phyloP scores from a whole-genome alignment of 805 yeast species.

The Starmerella vaccinii region DNA sequence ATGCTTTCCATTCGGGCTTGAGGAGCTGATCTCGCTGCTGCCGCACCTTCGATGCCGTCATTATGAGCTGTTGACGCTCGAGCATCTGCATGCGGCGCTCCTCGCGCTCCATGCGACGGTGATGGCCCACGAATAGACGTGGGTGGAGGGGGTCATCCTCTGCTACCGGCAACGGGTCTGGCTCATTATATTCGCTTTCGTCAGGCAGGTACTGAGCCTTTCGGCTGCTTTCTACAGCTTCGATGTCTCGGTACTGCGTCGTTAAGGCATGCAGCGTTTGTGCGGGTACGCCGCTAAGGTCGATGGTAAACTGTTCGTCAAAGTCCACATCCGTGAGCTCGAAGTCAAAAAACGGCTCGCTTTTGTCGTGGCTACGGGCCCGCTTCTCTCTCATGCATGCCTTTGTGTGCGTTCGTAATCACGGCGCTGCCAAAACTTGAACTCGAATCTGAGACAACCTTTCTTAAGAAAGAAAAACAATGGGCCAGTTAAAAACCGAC shows the following conservation, averaged over 20 bases:
- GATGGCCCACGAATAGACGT: conserved; percentile 37
- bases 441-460: too few species aligned
- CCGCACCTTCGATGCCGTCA: conserved; percentile 45
- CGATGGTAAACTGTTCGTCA: conserved; percentile 6
- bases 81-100: conserved; percentile 50
- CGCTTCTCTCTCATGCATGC: conserved; percentile 25
- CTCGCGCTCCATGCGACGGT: conserved; percentile 51
- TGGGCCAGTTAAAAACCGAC: too few species aligned
- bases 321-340: conserved; percentile 18
- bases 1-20: conserved; percentile 40
- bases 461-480: too few species aligned
- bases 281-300: conserved; percentile 10
- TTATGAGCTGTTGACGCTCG: conserved; percentile 44
- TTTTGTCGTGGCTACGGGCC: conserved; percentile 14
- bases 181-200: neutral
- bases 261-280: conserved; percentile 1
- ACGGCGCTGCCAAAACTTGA: too few species aligned
- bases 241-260: neutral
- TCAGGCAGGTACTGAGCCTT: neutral
- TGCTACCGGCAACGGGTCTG: neutral
- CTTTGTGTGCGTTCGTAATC: conserved; percentile 3
- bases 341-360: conserved; percentile 24
- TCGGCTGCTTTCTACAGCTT: neutral
- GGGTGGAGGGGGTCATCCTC: conserved; percentile 39
- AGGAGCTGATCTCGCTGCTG: conserved; percentile 38